Evolutionary conservation across 768 basidiomycete genomes (phyloP).

Genomic region (Tricholomella constricta): DNA sequence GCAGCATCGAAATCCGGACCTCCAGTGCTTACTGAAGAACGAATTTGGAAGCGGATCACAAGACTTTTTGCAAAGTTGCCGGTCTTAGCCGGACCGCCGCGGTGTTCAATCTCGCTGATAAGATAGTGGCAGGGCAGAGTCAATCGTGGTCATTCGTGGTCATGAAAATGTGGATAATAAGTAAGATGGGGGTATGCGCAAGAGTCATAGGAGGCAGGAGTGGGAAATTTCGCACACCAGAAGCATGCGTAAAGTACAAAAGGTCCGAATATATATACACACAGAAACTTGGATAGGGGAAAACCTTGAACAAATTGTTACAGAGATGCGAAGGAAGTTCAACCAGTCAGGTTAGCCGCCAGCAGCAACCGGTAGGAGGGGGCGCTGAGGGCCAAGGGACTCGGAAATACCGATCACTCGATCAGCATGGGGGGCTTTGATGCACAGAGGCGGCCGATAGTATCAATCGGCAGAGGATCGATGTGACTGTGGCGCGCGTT

Average conservation of each 20-base stretch:
- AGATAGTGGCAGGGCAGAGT: background rate
- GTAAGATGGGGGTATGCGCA: background rate
- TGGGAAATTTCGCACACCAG: background rate
- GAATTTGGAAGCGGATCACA: too few relatives aligned
- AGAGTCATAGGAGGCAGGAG: background rate
- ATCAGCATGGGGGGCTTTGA: background rate
- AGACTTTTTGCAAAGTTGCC: conserved; percentile 2
- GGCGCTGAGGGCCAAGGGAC: conserved; percentile 2
- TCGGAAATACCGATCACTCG: background rate
- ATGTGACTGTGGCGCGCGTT: conserved; percentile 12
- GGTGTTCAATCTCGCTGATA: background rate
- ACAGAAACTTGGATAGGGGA: background rate
- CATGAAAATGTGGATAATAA: background rate
- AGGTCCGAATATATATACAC: conserved; percentile 1
- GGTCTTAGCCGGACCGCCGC: background rate
- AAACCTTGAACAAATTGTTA: background rate
- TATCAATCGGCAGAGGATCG: background rate
- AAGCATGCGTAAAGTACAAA: background rate
- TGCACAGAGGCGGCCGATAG: background rate
- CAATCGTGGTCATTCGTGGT: background rate
- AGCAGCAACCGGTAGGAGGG: background rate
- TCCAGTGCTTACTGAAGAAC: conserved; percentile 1
- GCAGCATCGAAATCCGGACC: conserved; percentile 13
- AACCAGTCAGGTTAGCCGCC: conserved; percentile 1
- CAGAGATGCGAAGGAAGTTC: background rate